Evolutionary conservation across 495 filamentous ascomycete species (phyloP), one percentile per base, ranked within the genome.

Genomic region (Penicillium maclennaniae): DNA sequence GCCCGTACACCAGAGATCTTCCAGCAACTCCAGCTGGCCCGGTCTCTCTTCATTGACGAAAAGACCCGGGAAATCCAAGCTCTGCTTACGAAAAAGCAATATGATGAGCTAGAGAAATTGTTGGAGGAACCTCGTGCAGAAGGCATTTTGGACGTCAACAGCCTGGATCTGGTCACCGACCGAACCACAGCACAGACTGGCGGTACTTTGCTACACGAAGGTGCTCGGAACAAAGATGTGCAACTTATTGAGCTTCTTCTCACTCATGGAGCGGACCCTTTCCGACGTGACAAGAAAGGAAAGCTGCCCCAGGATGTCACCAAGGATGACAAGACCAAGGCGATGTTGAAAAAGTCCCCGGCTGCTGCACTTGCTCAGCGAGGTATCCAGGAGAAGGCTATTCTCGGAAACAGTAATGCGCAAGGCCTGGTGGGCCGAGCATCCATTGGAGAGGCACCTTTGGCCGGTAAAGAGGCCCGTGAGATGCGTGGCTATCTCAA

Each of bases 401-500:
- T 98, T 25, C 77, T 98, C 34, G 93, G 93, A 6, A 88, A 84
- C 52, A 85, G 76, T 25, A 78, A 81, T 31, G 79, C 79, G 6
- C 83, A 87, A 56, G 79, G 75, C 1, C 75, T 80, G 7, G 66
- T 79, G 4, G 74, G 75, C 7, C 75, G 80, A 39, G 73, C 75
- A 0, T 71, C 67, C 4, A 65, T 77, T 26, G 79, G 82, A 16
- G 88, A 95, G 56, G 76, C 78, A 25, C 68, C 75, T 8, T 72
- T 91, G 49, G 85, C 85, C 40, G 84, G 86, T 7, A 93, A 92
- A 57, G 93, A 98, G 54, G 84, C 86, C 9, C 83, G 91, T 41
- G 93, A 97, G 68, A 97, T 97, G 90, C 96, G 92, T 71, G 93
- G 93, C 8, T 98, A 97, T 67, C 75, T 98, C 51, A 96, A 96